Evolutionary conservation across 148 eudicot species (phyloP).

Genomic region (Rhododendron simsii): DNA sequence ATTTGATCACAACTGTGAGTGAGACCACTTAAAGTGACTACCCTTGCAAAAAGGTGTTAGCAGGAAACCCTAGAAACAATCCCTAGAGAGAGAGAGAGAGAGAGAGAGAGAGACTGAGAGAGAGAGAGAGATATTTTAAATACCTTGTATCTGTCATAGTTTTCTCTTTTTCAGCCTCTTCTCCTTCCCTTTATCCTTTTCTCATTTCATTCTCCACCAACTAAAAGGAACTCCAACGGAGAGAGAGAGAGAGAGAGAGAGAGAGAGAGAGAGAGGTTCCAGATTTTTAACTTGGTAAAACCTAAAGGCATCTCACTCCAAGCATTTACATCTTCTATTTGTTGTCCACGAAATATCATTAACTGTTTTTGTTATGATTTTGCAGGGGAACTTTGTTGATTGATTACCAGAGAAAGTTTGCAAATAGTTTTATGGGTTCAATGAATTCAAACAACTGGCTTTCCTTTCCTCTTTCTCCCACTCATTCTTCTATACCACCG

Average conservation of each 20-base stretch:
- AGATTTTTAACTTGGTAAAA: background rate
- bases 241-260: background rate
- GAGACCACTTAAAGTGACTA: conserved; percentile 14
- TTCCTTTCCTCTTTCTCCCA: conserved; percentile 86
- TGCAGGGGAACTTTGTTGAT: conserved; percentile 7
- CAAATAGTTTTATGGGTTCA: conserved; percentile 11
- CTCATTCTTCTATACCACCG: conserved; percentile 56
- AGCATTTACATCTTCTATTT: background rate
- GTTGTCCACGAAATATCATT: background rate
- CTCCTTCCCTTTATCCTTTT: background rate
- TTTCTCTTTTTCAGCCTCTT: conserved; percentile 1
- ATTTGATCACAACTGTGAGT: conserved; percentile 20
- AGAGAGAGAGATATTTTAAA: conserved; percentile 15
- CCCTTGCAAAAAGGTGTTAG: background rate
- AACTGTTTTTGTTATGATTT: background rate
- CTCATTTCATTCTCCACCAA: conserved; percentile 1
- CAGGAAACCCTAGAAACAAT: conserved; percentile 13
- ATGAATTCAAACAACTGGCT: conserved; percentile 98
- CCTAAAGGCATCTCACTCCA: background rate
- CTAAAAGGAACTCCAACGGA: background rate
- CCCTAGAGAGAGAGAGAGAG: conserved; percentile 8
- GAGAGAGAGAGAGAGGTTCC: background rate
- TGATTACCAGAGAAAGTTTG: background rate
- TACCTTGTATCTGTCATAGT: conserved; percentile 7
- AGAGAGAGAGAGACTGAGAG: conserved; percentile 16